phyloP scores from a whole-genome alignment of 129 eudicot genomes.

The Daucus carota region DH1_v3.0 NC_030388.2:25255001-25255500 shows the following conservation, averaged over 20 bases:
- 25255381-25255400: constrained; percentile 89
- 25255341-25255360: constrained; percentile 79
- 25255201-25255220: constrained; percentile 63
- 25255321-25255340: constrained; percentile 66
- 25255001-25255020: not conserved
- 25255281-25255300: constrained; percentile 74
- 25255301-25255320: constrained; percentile 81
- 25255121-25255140: constrained; percentile 65
- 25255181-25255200: constrained; percentile 48
- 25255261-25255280: constrained; percentile 74
- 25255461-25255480: constrained; percentile 36
- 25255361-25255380: constrained; percentile 75
- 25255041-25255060: not conserved
- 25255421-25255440: constrained; percentile 68
- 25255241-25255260: constrained; percentile 62
- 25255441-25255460: constrained; percentile 23
- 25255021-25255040: not conserved
- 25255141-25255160: constrained; percentile 55
- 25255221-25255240: constrained; percentile 33
- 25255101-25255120: constrained; percentile 67
- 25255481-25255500: constrained; percentile 78
- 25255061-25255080: constrained; percentile 1
- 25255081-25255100: constrained; percentile 44
- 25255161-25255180: constrained; percentile 75
- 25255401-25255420: constrained; percentile 80